Evolutionary conservation across 495 filamentous ascomycete species (phyloP).

Genomic region (Pyrenula aspistea): DNA sequence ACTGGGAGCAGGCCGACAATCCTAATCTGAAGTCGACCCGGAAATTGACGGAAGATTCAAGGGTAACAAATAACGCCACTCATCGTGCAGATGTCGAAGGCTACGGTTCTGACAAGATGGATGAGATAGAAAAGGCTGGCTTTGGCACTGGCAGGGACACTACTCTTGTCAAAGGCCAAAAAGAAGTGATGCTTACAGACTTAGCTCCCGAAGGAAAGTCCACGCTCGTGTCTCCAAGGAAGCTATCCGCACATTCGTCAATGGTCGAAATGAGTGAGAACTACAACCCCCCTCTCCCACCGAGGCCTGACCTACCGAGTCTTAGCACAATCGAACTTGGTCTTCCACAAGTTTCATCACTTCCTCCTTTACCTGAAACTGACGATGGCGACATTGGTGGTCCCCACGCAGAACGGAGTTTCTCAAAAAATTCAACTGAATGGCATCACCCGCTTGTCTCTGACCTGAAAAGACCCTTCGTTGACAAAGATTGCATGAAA

Average conservation of each 20-base stretch:
- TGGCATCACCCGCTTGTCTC: conserved; percentile 45
- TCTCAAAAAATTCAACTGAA: conserved; percentile 27
- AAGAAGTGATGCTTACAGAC: conserved; percentile 53
- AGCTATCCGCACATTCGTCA: conserved; percentile 5
- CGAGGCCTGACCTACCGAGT: conserved; percentile 32
- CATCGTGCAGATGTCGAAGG: conserved; percentile 71
- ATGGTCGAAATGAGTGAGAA: conserved; percentile 17
- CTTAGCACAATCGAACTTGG: conserved; percentile 43
- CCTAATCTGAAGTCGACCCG: conserved; percentile 48
- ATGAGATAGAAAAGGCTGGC: conserved; percentile 40
- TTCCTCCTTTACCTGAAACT: conserved; percentile 49
- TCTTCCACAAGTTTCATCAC: conserved; percentile 46
- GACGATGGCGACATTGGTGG: conserved; percentile 78
- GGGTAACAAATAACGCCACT: conserved; percentile 47
- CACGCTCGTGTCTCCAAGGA: conserved; percentile 35
- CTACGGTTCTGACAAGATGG: conserved; percentile 59
- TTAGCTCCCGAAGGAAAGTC: conserved; percentile 50
- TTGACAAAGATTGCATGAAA: conserved; percentile 59
- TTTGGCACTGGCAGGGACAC: conserved; percentile 54
- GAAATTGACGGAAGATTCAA: conserved; percentile 47
- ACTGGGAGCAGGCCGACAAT: conserved; percentile 53
- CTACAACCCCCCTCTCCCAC: conserved; percentile 34
- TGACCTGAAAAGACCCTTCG: conserved; percentile 52
- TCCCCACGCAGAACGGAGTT: conserved; percentile 35
- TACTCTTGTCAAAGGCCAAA: conserved; percentile 39